A percentile compares a stretch with the other conserved stretches of the same genome.
Evolutionary conservation across 331 rosid species (phyloP).

Genomic region (Prunus yedoensis): DNA sequence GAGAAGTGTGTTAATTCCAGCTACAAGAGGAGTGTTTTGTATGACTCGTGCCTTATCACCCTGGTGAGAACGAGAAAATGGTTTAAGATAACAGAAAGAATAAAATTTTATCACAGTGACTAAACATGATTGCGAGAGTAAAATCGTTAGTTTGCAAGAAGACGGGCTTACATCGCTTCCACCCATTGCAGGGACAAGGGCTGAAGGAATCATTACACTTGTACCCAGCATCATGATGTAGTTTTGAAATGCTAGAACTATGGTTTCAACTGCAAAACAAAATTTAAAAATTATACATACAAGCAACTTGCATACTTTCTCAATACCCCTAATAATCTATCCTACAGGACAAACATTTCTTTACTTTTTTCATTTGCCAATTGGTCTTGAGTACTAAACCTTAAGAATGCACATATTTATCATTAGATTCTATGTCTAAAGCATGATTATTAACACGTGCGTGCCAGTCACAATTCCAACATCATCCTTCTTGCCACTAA

Average conservation of each 20-base stretch:
- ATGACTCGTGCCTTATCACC: conserved; percentile 92
- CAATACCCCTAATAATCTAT: background rate
- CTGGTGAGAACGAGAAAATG: conserved; percentile 40
- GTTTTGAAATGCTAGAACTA: conserved; percentile 88
- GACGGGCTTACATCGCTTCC: conserved; percentile 72
- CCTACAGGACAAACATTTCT: background rate
- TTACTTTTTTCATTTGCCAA: background rate
- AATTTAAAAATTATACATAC: background rate
- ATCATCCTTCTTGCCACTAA: no score
- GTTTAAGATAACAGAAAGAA: background rate
- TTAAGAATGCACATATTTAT: background rate
- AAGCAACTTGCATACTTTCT: background rate
- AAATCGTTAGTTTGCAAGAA: conserved; percentile 1
- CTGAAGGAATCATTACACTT: conserved; percentile 88
- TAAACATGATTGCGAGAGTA: background rate
- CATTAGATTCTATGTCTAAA: background rate
- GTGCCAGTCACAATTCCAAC: conserved; percentile 4
- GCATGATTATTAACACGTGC: background rate
- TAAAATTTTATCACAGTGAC: background rate
- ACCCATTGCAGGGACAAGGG: conserved; percentile 89
- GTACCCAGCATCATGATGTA: conserved; percentile 96
- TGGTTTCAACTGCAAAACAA: conserved; percentile 78
- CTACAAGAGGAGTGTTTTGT: conserved; percentile 87
- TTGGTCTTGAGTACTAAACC: background rate
- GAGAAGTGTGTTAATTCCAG: conserved; percentile 93